phyloP scores from a whole-genome alignment of 2,329 filamentous ascomycete genomes.

The Cytospora paraplurivora region DNA sequence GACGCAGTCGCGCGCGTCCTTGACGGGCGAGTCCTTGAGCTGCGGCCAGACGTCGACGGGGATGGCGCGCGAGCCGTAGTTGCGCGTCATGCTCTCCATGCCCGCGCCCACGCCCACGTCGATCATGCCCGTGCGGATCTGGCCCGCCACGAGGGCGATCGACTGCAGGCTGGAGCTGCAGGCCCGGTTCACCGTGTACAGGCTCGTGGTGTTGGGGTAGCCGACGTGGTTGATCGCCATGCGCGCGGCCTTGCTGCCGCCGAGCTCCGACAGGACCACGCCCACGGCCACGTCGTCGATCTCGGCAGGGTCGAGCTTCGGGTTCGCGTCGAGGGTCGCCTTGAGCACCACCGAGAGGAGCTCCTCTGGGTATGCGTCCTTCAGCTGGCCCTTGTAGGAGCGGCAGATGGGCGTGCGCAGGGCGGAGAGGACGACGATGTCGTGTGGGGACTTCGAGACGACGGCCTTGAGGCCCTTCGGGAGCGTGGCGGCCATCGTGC shows the following conservation, averaged over 20 bases:
- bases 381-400: constrained; percentile 79
- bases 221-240: constrained; percentile 89
- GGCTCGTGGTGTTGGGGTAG: constrained; percentile 69
- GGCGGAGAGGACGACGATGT: constrained; percentile 88
- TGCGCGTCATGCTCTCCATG: constrained; percentile 95
- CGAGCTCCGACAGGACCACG: constrained; percentile 87
- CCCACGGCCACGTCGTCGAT: constrained; percentile 85
- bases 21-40: constrained; percentile 62
- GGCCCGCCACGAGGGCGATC: constrained; percentile 72
- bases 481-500: constrained; percentile 46
- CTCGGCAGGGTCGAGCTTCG: constrained; percentile 67
- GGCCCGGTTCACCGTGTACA: constrained; percentile 88
- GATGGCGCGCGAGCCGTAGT: constrained; percentile 85
- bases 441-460: constrained; percentile 75
- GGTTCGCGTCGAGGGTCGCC: constrained; percentile 72
- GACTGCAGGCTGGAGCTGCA: constrained; percentile 79
- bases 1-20: constrained; percentile 81
- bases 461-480: constrained; percentile 73
- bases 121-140: constrained; percentile 74
- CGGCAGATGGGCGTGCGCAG: constrained; percentile 85
- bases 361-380: constrained; percentile 89
- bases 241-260: constrained; percentile 84
- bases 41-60: constrained; percentile 79
- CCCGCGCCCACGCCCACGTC: constrained; percentile 79
- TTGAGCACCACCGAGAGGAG: constrained; percentile 69